These are phyloP conservation scores for Yamadazyma dendronema DNA, from an alignment of 1,139 yeast genomes.

Conservation along the genomic window DNA sequence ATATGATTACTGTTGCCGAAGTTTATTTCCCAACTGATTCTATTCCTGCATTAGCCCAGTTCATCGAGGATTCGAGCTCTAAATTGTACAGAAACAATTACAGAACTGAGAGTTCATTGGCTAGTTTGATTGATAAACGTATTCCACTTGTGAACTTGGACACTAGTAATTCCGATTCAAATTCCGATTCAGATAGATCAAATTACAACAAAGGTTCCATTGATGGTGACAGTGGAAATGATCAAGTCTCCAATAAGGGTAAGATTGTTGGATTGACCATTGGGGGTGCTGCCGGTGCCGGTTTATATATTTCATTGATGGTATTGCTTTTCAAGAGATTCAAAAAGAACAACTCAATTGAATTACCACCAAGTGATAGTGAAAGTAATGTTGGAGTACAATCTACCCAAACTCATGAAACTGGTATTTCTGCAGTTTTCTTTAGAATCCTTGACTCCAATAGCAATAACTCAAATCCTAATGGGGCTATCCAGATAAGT, in stretches of 20 bases:
- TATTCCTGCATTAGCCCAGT: slow-evolving; percentile 42
- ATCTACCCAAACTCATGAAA: slow-evolving; percentile 14
- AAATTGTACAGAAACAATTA: slow-evolving; percentile 50
- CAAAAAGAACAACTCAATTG: slow-evolving; percentile 35
- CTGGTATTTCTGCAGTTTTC: slow-evolving; percentile 33
- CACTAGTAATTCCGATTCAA: slow-evolving; percentile 16
- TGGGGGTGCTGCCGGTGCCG: slow-evolving; percentile 69
- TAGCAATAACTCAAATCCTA: slow-evolving; percentile 12
- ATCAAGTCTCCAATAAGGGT: slow-evolving; percentile 28
- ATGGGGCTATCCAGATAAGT: slow-evolving; percentile 32
- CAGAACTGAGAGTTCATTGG: slow-evolving; percentile 46
- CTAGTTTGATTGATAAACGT: slow-evolving; percentile 57
- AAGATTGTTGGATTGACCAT: slow-evolving; percentile 58
- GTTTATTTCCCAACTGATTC: slow-evolving; percentile 63
- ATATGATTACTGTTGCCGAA: slow-evolving; percentile 74
- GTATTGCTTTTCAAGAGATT: slow-evolving; percentile 39
- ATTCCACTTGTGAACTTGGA: slow-evolving; percentile 60
- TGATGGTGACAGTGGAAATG: slow-evolving; percentile 23
- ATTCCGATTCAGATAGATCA: slow-evolving; percentile 33
- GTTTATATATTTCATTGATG: slow-evolving; percentile 55
- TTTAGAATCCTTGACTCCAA: slow-evolving; percentile 25
- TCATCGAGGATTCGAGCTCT: slow-evolving; percentile 45
- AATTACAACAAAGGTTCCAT: slow-evolving; percentile 43
- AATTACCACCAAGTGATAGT: slow-evolving; percentile 43
- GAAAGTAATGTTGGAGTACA: slow-evolving; percentile 37